These are phyloP conservation scores for Hyaloscypha hepaticicola DNA, from an alignment of 495 filamentous ascomycete genomes.

Conservation along the genomic window DNA sequence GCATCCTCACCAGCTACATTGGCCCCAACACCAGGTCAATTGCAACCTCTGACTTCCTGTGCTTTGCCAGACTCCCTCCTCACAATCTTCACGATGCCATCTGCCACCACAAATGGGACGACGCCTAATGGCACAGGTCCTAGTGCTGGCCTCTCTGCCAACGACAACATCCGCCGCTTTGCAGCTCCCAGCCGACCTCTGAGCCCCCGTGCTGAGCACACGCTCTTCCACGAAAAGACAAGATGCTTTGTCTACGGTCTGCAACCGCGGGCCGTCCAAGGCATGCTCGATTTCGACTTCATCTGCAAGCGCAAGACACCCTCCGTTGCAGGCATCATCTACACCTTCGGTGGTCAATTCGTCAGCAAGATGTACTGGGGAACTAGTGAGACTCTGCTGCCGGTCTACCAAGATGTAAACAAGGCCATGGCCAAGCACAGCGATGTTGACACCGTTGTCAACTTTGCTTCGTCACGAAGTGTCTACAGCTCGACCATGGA, in stretches of 20 bases:
- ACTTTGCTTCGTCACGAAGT: slow-evolving; percentile 97
- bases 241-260: slow-evolving; percentile 99
- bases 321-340: slow-evolving; percentile 98
- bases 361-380: slow-evolving; percentile 99
- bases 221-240: slow-evolving; percentile 98
- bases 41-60: slow-evolving; percentile 25
- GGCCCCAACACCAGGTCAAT: neutral
- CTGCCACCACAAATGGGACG: slow-evolving; percentile 38
- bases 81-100: slow-evolving; percentile 44
- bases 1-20: neutral
- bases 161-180: slow-evolving; percentile 98
- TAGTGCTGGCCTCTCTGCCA: slow-evolving; percentile 60
- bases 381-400: slow-evolving; percentile 97
- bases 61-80: slow-evolving; percentile 16
- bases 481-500: slow-evolving; percentile 99
- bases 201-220: slow-evolving; percentile 79
- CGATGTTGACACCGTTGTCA: slow-evolving; percentile 96
- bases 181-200: slow-evolving; percentile 86
- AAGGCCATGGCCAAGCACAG: slow-evolving; percentile 97
- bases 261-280: slow-evolving; percentile 96
- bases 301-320: slow-evolving; percentile 98
- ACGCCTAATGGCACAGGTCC: slow-evolving; percentile 36
- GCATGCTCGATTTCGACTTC: slow-evolving; percentile 99
- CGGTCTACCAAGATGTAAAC: slow-evolving; percentile 91
- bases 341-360: slow-evolving; percentile 99